Conservation (phyloP, 768 basidiomycete genomes). For the Hypsizygus marmoreus region DNA sequence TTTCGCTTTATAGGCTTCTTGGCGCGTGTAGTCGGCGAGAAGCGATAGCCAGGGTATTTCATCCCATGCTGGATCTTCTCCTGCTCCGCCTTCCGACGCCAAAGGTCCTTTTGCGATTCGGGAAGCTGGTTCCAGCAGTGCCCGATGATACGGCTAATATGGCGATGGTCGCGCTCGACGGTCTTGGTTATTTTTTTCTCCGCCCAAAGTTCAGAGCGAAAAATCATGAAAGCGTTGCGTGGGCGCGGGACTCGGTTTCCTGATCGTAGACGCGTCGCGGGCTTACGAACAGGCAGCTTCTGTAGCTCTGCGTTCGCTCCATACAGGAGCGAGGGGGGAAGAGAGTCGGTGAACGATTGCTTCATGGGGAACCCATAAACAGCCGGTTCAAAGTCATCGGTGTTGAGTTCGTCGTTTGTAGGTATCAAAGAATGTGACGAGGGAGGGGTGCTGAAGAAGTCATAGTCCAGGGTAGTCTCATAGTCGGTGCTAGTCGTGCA, state of each 20-base stretch:
- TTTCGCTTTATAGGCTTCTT: slow-evolving; percentile 50
- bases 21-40: slow-evolving; percentile 45
- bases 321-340: slow-evolving; percentile 10
- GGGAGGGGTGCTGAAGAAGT: slow-evolving; percentile 2
- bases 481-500: slow-evolving; percentile 1
- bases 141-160: slow-evolving; percentile 58
- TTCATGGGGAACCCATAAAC: slow-evolving; percentile 13
- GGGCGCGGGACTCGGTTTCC: slow-evolving; percentile 70
- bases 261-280: slow-evolving; percentile 26
- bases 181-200: slow-evolving; percentile 46
- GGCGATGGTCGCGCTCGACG: slow-evolving; percentile 58
- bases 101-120: slow-evolving; percentile 50
- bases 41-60: slow-evolving; percentile 58
- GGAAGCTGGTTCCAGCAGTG: slow-evolving; percentile 57
- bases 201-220: slow-evolving; percentile 60
- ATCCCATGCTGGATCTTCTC: slow-evolving; percentile 52
- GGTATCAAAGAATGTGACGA: slow-evolving; percentile 6
- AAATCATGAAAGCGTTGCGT: slow-evolving; percentile 83
- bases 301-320: background rate
- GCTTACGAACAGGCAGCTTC: slow-evolving; percentile 16
- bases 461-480: background rate
- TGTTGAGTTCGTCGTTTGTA: slow-evolving; percentile 3
- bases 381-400: slow-evolving; percentile 7
- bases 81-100: slow-evolving; percentile 49
- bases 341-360: slow-evolving; percentile 12